Base-by-base conservation (phyloP, 106 monocot species). In the Dactylorhiza incarnata region DNA sequence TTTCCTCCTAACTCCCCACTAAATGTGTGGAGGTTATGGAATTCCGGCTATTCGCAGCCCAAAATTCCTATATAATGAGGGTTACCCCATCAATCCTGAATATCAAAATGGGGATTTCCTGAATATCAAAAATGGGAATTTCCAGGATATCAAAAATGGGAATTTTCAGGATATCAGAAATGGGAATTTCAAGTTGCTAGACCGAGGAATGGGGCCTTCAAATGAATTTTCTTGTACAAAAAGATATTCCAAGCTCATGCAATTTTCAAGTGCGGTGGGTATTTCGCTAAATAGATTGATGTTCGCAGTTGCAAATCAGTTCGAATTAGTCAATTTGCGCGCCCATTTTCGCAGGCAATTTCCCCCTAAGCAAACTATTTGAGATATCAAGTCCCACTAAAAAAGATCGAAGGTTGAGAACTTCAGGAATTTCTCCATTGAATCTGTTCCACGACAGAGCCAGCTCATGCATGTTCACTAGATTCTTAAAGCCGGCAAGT, bases 161-260 rank as follows among this genome's bases (percentile, higher is more conserved):
- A n/a, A n/a, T n/a, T n/a, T n/a, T n/a, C n/a, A n/a, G n/a, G n/a
- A n/a, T n/a, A n/a, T n/a, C n/a, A n/a, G n/a, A n/a, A n/a, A n/a
- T 2, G 49, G 52, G 20, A 47, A 70, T 47, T 37, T 81, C 55
- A 81, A 71, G 3, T n/a, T 9, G 48, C 72, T 49, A 37, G 77
- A 77, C 3, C 45, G 17, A 68, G 82, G 78, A 55, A 82, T 82
- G 16, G 17, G 3, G n/a, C 82, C 82, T 23, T 74, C 48, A 44
- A 82, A 45, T 26, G 44, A 48, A 62, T 76, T 73, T 12, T 6
- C 71, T 4, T 51, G 24, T 1, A 81, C 15, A 51, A 45, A 74
- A 3, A 81, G 58, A 54, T 76, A 53, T 37, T 44, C 45, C 17
- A 68, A 20, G 50, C 52, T 50, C 29, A 52, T 37, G 45, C 61